Evolutionary conservation across 257 asterid species (phyloP).

Genomic region (Salvia miltiorrhiza): DNA sequence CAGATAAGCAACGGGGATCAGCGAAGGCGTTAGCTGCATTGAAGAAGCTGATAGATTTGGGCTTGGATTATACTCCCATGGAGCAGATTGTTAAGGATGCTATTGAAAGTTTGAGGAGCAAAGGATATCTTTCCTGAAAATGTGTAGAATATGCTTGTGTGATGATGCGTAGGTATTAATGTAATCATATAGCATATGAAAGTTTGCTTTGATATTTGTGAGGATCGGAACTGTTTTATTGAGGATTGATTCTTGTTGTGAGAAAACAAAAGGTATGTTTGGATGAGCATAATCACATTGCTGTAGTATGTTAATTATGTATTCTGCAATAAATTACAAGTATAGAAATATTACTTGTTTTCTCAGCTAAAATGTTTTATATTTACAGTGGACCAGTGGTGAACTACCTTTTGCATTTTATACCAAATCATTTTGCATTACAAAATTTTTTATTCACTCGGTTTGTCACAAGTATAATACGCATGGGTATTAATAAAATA

Average conservation of each 20-base stretch:
- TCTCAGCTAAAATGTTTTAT: not conserved
- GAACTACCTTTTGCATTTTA: not conserved
- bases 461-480: too few relatives aligned
- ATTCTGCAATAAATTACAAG: not conserved
- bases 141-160: not conserved
- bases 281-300: not conserved
- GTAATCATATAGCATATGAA: not conserved
- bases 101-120: slow-evolving; percentile 71
- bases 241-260: too few relatives aligned
- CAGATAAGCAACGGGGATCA: slow-evolving; percentile 63
- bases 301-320: not conserved
- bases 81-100: slow-evolving; percentile 76
- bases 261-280: not conserved
- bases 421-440: not conserved
- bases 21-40: slow-evolving; percentile 52
- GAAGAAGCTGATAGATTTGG: slow-evolving; percentile 70
- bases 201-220: not conserved
- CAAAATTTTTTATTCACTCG: too few relatives aligned
- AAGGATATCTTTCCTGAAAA: slow-evolving; percentile 51
- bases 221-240: not conserved
- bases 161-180: not conserved
- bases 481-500: too few relatives aligned
- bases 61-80: slow-evolving; percentile 64
- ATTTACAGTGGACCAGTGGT: not conserved
- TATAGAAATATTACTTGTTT: not conserved